Evolutionary conservation across 106 monocot genomes (phyloP).

Genomic region (Narthecium ossifragum): DNA sequence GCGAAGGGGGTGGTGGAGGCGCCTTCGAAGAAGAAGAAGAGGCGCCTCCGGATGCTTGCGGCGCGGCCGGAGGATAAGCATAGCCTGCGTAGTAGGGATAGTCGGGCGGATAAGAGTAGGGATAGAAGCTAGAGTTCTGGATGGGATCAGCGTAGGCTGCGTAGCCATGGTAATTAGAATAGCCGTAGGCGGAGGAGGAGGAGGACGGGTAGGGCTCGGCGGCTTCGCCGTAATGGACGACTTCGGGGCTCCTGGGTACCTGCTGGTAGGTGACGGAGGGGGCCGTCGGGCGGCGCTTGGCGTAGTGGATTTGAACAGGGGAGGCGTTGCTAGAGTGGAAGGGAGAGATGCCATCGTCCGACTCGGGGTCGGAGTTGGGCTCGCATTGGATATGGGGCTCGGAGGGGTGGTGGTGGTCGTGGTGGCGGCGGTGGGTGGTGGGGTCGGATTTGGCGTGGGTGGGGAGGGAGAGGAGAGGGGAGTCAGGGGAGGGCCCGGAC

Average conservation of each 20-base stretch:
- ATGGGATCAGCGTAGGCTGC: not conserved
- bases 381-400: not conserved
- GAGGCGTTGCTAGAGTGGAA: not conserved
- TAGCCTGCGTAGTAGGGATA: slow-evolving; percentile 5
- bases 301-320: slow-evolving; percentile 6
- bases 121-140: not conserved
- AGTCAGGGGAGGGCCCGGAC: not conserved
- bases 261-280: slow-evolving; percentile 5
- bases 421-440: not conserved
- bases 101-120: not conserved
- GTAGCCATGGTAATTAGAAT: too few species aligned
- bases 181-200: not conserved
- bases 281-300: not conserved
- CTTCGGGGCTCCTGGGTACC: not conserved
- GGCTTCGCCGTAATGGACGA: not conserved
- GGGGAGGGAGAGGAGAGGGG: slow-evolving; percentile 7
- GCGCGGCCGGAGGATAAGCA: not conserved
- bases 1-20: slow-evolving; percentile 58
- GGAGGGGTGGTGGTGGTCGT: not conserved
- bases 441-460: slow-evolving; percentile 2
- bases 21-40: slow-evolving; percentile 14
- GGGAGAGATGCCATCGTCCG: not conserved
- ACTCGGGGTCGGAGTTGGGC: slow-evolving; percentile 1
- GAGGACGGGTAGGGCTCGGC: not conserved
- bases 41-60: slow-evolving; percentile 1